Base-by-base conservation (phyloP, 1,284 basidiomycete species). In the Pseudozyma sp. region DNA sequence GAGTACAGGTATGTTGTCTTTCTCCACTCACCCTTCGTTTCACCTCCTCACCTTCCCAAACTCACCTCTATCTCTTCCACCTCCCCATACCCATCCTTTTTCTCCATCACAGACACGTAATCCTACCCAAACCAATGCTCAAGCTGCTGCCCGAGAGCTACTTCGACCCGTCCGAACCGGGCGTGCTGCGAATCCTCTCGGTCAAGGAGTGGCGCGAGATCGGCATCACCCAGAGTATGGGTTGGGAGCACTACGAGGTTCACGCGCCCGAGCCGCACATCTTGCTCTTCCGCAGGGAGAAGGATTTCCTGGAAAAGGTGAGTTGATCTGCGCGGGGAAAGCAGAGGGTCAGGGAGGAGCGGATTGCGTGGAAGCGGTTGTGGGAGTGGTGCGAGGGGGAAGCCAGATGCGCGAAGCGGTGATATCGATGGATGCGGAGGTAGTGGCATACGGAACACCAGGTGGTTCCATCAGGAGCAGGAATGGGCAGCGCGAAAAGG, bases 171-270 rank as follows among this genome's bases (percentile, higher is more conserved):
- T 91, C 94, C 77, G 89, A 92, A 70, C 88, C 89, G 33, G 92
- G 92, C 7, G 90, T 92, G 6, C 88, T 97, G 62, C 89, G 94
- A 8, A 89, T 97, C 56, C 86, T 97, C 56, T 86, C 88, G 5
- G 95, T 97, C 84, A 85, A 89, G 44, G 95, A 98, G 86, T 98
- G 95, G 95, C 88, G 95, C 82, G 92, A 92, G 0, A 94, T 98
- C 66, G 95, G 95, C 11, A 97, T 97, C 81, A 94, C 92, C 34
- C 95, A 97, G 85, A 94, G 93, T 85, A 87, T 96, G 51, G 95
- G 95, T 10, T 98, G 95, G 95, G 92, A 94, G 84, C 94, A 97
- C 81, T 97, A 97, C 80, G 95, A 96, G 87, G 93, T 97, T 40
- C 95, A 97, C 83, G 75, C 78, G 11, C 78, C 75, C 90, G 86